Base-by-base conservation (phyloP, 805 yeast genomes). In the Zygoascus biomembranicola region DNA sequence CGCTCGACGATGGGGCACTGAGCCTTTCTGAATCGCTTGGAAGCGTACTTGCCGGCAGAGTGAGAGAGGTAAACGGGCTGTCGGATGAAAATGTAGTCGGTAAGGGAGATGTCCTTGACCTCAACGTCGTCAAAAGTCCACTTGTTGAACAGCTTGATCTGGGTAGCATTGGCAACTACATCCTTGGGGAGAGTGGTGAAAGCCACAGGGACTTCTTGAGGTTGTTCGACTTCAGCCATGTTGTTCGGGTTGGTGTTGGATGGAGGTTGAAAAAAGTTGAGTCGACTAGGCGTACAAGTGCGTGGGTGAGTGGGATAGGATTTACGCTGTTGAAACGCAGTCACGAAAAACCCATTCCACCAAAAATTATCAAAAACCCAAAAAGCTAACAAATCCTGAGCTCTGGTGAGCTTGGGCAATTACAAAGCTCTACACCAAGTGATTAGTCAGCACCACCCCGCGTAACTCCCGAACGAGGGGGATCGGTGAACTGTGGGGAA, bases 21-120 rank as follows among this genome's bases (percentile, higher is more conserved):
- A 67, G 98, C 94, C 87, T 94, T 94, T 86, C 98, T 90, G 87
- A 94, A 94, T 80, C 99, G 90, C 89, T 94, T 94, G 80, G 88
- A 77, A 71, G 98, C 98, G 81, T 92, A 94, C 79, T 97, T 92
- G 77, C 99, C 99, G 70, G 99, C 97, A 71, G 98, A 89, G 94
- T 94, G 99, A 72, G 97, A 81, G 62, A 90, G 94, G 72, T 90
- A 94, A 71, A 90, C 95, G 74, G 99, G 97, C 76, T 87, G 87
- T 78, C 95, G 87, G 79, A 94, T 80, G 82, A 92, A 98, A 70
- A 94, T 79, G 94, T 94, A 94, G 80, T 94, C 99, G 71, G 94
- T 90, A 76, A 94, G 83, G 63, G 99, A 92, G 73, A 95, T 86
- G 76, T 94, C 99, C 84, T 89, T 90, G 69, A 94, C 89, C 77